These are phyloP conservation scores for Tylopilus felleus DNA, from an alignment of 768 basidiomycete species.

Conservation along the genomic window DNA sequence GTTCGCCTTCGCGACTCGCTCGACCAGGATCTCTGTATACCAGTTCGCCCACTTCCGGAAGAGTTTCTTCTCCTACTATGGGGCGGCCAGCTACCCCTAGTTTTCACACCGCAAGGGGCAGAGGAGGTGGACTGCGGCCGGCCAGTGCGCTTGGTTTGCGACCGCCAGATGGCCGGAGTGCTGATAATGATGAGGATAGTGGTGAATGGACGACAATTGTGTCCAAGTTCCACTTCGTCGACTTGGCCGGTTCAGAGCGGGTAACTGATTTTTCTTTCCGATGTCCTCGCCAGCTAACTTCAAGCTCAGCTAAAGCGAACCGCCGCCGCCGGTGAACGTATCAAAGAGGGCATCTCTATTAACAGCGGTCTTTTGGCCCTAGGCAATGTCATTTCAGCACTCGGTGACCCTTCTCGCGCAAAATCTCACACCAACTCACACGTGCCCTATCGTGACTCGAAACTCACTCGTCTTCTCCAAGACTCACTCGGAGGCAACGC, in stretches of 20 bases:
- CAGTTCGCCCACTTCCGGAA: slow-evolving; percentile 32
- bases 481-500: slow-evolving; percentile 97
- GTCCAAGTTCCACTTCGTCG: slow-evolving; percentile 98
- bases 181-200: slow-evolving; percentile 51
- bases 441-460: slow-evolving; percentile 97
- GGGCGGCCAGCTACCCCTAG: slow-evolving; percentile 78
- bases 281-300: slow-evolving; percentile 15
- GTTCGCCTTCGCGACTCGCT: slow-evolving; percentile 74
- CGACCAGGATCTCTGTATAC: slow-evolving; percentile 79
- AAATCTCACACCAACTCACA: slow-evolving; percentile 84
- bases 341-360: slow-evolving; percentile 99
- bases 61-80: slow-evolving; percentile 74
- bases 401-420: slow-evolving; percentile 88
- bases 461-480: slow-evolving; percentile 74
- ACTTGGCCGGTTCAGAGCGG: slow-evolving; percentile 94
- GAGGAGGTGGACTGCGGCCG: slow-evolving; percentile 66
- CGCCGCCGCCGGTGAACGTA: slow-evolving; percentile 91
- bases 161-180: slow-evolving; percentile 42
- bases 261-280: slow-evolving; percentile 39
- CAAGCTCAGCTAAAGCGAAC: slow-evolving; percentile 82
- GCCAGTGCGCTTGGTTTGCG: slow-evolving; percentile 76
- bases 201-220: slow-evolving; percentile 89
- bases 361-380: slow-evolving; percentile 95
- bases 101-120: slow-evolving; percentile 69
- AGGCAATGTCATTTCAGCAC: slow-evolving; percentile 97